A percentile compares a stretch with the other conserved stretches of the same genome.
phyloP scores from a whole-genome alignment of 129 eudicot species.

The Tagetes patula region DNA sequence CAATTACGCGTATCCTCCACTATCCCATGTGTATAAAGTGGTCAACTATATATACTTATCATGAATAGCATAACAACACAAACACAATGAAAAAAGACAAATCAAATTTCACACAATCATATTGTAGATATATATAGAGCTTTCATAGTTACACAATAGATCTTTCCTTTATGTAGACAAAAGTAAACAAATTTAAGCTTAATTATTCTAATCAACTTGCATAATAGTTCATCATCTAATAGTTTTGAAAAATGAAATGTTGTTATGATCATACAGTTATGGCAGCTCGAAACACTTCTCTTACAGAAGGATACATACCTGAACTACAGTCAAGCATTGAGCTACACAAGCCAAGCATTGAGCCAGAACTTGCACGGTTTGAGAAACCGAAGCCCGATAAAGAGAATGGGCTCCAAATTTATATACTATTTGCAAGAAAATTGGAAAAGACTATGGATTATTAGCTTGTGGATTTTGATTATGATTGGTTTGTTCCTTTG shows the following conservation, averaged over 20 bases:
- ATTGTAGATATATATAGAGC: not conserved
- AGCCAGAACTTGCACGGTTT: conserved; percentile 88
- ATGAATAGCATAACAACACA: conserved; percentile 3
- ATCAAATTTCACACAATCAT: not conserved
- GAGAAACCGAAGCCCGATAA: conserved; percentile 58
- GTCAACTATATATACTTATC: conserved; percentile 37
- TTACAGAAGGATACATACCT: conserved; percentile 93
- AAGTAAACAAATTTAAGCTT: not conserved
- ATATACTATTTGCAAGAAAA: conserved; percentile 73
- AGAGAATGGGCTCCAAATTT: conserved; percentile 57
- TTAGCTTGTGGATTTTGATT: conserved; percentile 65
- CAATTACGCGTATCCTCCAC: conserved; percentile 59
- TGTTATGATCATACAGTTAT: conserved; percentile 59
- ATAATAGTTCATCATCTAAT: not conserved
- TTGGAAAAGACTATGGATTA: conserved; percentile 89
- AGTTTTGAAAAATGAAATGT: not conserved
- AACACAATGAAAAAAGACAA: not conserved
- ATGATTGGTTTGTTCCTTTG: conserved; percentile 79
- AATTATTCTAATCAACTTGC: not conserved
- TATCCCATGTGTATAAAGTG: conserved; percentile 42
- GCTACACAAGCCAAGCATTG: conserved; percentile 99
- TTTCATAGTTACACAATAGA: not conserved
- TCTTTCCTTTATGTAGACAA: not conserved
- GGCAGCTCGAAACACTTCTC: conserved; percentile 99
- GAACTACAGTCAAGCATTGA: conserved; percentile 94